A percentile compares a stretch with the other conserved stretches of the same genome.
phyloP scores from a whole-genome alignment of 345 rosid species.

The Rhodamnia argentea region DNA sequence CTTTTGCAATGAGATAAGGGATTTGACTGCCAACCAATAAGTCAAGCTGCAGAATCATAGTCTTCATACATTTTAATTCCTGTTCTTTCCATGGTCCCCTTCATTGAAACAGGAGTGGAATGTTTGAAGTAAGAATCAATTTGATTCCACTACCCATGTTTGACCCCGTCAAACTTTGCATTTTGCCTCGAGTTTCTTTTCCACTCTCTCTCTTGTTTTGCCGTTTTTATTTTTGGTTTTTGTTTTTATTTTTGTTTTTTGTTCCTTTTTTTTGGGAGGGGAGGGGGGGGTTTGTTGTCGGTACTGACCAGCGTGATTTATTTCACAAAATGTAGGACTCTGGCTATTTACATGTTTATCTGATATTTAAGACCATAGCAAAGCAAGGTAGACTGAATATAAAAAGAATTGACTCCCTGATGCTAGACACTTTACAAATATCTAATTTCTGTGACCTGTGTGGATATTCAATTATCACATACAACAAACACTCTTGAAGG shows the following conservation, averaged over 20 bases:
- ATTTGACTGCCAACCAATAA: not conserved
- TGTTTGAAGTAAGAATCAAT: not conserved
- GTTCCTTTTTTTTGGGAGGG: not conserved
- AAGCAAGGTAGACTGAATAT: not conserved
- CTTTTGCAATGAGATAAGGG: not conserved
- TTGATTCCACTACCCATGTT: not conserved
- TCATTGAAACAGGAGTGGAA: not conserved
- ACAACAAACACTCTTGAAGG: not conserved
- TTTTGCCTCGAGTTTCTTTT: not conserved
- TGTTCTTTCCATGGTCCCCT: not conserved
- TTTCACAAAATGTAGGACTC: not conserved
- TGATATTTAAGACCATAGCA: not conserved
- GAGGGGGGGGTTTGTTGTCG: not conserved
- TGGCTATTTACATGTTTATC: not conserved
- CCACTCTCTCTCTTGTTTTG: not conserved
- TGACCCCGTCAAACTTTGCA: not conserved
- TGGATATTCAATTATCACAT: not conserved
- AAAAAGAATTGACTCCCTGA: not conserved
- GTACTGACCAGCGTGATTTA: not conserved
- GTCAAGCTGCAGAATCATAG: not conserved
- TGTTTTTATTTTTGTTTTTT: not conserved
- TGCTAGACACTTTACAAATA: not conserved
- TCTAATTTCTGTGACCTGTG: not conserved
- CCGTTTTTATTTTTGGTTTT: not conserved
- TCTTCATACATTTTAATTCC: not conserved